These are phyloP conservation scores for Tylopilus sp. DNA, from an alignment of 1,284 basidiomycete species.

Conservation along the genomic window DNA sequence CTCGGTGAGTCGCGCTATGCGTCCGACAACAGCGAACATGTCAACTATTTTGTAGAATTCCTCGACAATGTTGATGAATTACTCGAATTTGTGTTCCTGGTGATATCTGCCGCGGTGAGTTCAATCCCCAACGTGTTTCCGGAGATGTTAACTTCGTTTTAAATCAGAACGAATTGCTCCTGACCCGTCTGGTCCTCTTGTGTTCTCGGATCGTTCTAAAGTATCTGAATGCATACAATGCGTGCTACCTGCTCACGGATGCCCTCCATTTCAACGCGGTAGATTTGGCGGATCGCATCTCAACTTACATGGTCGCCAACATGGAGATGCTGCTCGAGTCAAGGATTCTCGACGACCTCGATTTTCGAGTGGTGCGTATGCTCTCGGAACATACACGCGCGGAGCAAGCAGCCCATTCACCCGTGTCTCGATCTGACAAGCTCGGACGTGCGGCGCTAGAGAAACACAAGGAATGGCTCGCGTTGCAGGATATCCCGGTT, in stretches of 20 bases:
- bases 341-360: slow-evolving; percentile 75
- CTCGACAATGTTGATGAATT: slow-evolving; percentile 69
- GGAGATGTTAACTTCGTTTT: slow-evolving; percentile 5
- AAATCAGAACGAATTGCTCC: slow-evolving; percentile 78
- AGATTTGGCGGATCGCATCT: slow-evolving; percentile 69
- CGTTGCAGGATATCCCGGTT: slow-evolving; percentile 74
- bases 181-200: slow-evolving; percentile 81
- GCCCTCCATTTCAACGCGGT: slow-evolving; percentile 77
- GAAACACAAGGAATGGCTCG: slow-evolving; percentile 76
- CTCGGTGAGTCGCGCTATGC: slow-evolving; percentile 48
- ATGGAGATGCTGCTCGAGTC: slow-evolving; percentile 88
- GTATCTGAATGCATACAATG: slow-evolving; percentile 75
- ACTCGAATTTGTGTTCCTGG: slow-evolving; percentile 84
- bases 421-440: slow-evolving; percentile 57
- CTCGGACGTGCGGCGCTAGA: slow-evolving; percentile 60
- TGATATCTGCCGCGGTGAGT: slow-evolving; percentile 77
- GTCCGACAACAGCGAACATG: background rate
- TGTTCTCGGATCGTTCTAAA: slow-evolving; percentile 76
- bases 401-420: slow-evolving; percentile 67
- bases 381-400: slow-evolving; percentile 60
- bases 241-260: slow-evolving; percentile 78
- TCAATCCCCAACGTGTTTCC: background rate
- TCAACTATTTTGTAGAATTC: slow-evolving; percentile 46
- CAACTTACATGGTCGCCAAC: slow-evolving; percentile 80
- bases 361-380: slow-evolving; percentile 62